phyloP scores from a whole-genome alignment of 2,329 filamentous ascomycete genomes.

The Setomelanomma holmii region DNA sequence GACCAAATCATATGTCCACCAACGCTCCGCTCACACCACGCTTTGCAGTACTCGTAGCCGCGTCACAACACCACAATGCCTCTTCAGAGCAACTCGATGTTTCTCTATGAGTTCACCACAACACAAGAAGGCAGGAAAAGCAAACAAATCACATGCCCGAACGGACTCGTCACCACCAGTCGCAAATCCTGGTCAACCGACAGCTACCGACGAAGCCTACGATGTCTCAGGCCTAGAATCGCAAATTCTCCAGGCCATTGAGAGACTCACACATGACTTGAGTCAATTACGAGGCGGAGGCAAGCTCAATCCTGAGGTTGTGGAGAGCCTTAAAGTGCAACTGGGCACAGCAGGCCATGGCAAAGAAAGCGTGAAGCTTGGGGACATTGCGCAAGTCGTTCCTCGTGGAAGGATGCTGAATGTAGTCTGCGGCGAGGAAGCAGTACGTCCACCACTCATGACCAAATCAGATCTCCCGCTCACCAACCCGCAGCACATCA shows the following conservation, averaged over 20 bases:
- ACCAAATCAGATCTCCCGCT: too few relatives aligned
- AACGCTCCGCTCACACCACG: conserved; percentile 15
- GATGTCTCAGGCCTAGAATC: conserved; percentile 66
- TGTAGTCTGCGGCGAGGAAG: conserved; percentile 69
- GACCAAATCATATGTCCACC: background rate
- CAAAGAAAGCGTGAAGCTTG: conserved; percentile 62
- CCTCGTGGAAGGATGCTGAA: conserved; percentile 68
- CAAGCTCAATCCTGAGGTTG: conserved; percentile 65
- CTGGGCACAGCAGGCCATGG: conserved; percentile 55
- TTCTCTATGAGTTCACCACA: conserved; percentile 55
- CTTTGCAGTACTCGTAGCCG: conserved; percentile 9
- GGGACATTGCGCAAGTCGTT: conserved; percentile 71
- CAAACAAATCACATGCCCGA: conserved; percentile 49
- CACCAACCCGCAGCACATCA: conserved; percentile 59
- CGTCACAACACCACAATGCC: conserved; percentile 15
- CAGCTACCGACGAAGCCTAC: conserved; percentile 61
- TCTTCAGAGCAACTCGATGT: conserved; percentile 17
- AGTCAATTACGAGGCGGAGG: conserved; percentile 68
- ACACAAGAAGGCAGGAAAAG: conserved; percentile 63
- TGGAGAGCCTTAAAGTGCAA: conserved; percentile 68
- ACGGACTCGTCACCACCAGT: conserved; percentile 44
- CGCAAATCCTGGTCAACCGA: conserved; percentile 30
- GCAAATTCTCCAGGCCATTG: conserved; percentile 62
- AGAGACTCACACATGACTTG: conserved; percentile 66
- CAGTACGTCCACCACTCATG: conserved; percentile 55